Evolutionary conservation across 352 stramenopile species (phyloP), one percentile per base, ranked within the genome.

Genomic region (Blastocystis sp.): DNA sequence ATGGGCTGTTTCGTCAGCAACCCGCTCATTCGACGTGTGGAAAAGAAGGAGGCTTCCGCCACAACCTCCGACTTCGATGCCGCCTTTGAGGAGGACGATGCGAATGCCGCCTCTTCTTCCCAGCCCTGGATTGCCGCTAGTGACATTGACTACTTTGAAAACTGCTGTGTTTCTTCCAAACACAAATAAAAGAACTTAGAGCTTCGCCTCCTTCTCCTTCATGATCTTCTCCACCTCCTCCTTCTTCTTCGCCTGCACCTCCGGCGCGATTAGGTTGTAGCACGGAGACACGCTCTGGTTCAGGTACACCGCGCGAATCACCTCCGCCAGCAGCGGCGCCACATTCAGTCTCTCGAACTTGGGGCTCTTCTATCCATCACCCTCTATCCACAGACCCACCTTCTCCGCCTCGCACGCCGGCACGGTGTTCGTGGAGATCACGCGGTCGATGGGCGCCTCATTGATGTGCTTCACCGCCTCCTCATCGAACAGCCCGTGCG

Each of bases 401-500:
- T 76, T 87, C 43, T 87, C 77, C 19, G 45, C 52, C 38, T 74
- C 62, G 52, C 65, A 77, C 24, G 62, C 77, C 6, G 77, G 62
- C 0, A 87, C 77, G 2, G 77, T 87, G 21, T 87, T 87, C 19
- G 77, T 87, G 34, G 77, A 77, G 42, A 87, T 87, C n/a, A 87
- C 48, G 24, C 77, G 77, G 19, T 21, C 34, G 57, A 87, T 87
- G 17, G 77, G 77, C 45, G 87, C 60, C n/a, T 79, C n/a, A 0
- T 89, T 88, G 7, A 89, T 63, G 34, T 89, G 77, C 79, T 89
- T 38, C 7, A 89, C 61, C 14, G 79, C 87, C 61, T 89, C 69
- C 66, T 89, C 87, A 0, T 59, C 74, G 43, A 89, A 89, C 14
- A 89, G 28, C n/a, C 79, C 87, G 61, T 89, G 87, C 17, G 87